phyloP scores from a whole-genome alignment of 2,329 filamentous ascomycete species.

The Lachnellula arida region DNA sequence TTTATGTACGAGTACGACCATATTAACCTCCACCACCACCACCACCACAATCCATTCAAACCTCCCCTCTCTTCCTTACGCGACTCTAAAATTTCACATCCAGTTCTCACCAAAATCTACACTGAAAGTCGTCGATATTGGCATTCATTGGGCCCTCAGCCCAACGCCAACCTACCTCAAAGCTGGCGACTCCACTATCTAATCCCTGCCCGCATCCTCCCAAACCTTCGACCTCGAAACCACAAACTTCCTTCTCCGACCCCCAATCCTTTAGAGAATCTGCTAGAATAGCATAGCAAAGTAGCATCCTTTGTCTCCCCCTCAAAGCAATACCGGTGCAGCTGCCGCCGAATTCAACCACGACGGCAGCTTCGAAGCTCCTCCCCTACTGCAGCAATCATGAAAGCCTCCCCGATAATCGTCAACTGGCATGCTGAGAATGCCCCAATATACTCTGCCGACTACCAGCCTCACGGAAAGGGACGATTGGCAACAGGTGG shows the following conservation, averaged over 20 bases:
- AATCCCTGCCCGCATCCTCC: conserved; percentile 4
- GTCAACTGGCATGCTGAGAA: conserved; percentile 99
- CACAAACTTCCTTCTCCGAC: not conserved
- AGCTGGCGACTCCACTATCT: not conserved
- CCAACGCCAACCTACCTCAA: not conserved
- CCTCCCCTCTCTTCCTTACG: too few relatives aligned
- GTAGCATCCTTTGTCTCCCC: too few relatives aligned
- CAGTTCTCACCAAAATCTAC: too few relatives aligned
- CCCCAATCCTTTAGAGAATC: not conserved
- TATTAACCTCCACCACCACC: too few relatives aligned
- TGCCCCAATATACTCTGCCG: conserved; percentile 92
- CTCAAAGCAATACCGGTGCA: not conserved
- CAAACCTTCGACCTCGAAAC: not conserved
- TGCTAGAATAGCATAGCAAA: not conserved
- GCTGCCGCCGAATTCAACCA: not conserved
- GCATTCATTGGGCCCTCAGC: too few relatives aligned
- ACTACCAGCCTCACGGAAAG: conserved; percentile 91
- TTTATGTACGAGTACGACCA: too few relatives aligned
- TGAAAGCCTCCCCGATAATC: conserved; percentile 95
- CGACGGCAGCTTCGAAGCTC: not conserved
- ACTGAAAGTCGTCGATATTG: too few relatives aligned
- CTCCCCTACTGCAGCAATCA: conserved; percentile 36
- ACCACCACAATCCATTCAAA: too few relatives aligned
- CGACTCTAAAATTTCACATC: too few relatives aligned
- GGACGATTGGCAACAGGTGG: conserved; percentile 89